Evolutionary conservation across 2,329 filamentous ascomycete genomes (phyloP), one percentile per base, ranked within the genome.

Genomic region (Pseudogymnoascus sp.): DNA sequence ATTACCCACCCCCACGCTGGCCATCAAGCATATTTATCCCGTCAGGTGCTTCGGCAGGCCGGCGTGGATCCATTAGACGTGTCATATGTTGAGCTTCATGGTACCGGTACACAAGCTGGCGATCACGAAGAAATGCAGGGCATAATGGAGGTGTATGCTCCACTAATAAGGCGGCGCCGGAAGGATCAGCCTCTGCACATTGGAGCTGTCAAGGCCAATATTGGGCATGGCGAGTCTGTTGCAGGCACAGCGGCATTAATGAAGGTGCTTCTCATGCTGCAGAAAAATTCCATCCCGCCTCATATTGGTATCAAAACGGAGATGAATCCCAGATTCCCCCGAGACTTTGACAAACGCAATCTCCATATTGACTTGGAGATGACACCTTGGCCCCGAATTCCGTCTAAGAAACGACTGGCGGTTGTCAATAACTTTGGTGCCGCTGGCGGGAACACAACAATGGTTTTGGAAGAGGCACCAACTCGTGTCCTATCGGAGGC

Each of bases 1-100:
- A 93, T 93, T 68, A 93, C 89, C 0, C 87, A 89, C 60, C 90
- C 90, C 1, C 88, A 92, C 72, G 87, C 86, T 6, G 87, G 84
- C 4, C 87, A 87, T 0, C 90, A 94, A 72, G 83, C 87, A 4
- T 78, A 82, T 22, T 75, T 92, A 6, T 91, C 86, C 67, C 81
- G 82, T 59, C 79, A 84, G 50, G 84, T 93, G 14, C 78, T 92
- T 1, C 82, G 86, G 57, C 82, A 88, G 43, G 86, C 88, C 30
- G 86, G 87, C 61, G 80, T 92, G 14, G 86, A 90, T 70, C 86
- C 36, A 5, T 81, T 87, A 6, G 88, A 88, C 65, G 77, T 92
- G 6, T 88, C 86, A 70, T 85, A 88, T 67, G 89, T 88, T n/a
- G 87, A 90, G 68, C 92, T 92, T 75, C 76, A 93, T 66, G 90